phyloP scores from a whole-genome alignment of 805 yeast species.

The Starmerella apis region DNA sequence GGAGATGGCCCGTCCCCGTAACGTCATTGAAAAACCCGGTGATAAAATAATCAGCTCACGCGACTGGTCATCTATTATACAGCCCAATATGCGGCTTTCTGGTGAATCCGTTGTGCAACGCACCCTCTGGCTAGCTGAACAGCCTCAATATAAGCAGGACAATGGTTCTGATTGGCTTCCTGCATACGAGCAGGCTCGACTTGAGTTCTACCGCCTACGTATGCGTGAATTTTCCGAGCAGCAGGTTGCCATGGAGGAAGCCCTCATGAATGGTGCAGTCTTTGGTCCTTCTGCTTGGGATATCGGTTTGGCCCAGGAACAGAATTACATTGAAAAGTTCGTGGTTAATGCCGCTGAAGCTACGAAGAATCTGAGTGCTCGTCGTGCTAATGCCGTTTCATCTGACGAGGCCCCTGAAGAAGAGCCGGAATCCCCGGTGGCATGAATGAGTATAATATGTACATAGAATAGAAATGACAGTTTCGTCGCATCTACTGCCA shows the following conservation, averaged over 20 bases:
- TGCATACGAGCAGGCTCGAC: slow-evolving; percentile 78
- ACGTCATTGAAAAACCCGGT: slow-evolving; percentile 56
- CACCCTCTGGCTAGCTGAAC: slow-evolving; percentile 45
- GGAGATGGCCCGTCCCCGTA: slow-evolving; percentile 89
- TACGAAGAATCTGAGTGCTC: slow-evolving; percentile 36
- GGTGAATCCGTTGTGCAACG: slow-evolving; percentile 85
- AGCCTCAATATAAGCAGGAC: slow-evolving; percentile 25
- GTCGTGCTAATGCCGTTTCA: slow-evolving; percentile 23
- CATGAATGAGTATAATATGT: not conserved
- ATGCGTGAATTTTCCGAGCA: slow-evolving; percentile 71
- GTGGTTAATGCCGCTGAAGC: slow-evolving; percentile 54
- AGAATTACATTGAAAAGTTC: slow-evolving; percentile 62
- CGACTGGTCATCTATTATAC: slow-evolving; percentile 76
- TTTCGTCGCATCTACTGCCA: not conserved
- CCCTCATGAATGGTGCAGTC: slow-evolving; percentile 73
- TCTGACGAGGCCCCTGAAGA: slow-evolving; percentile 22
- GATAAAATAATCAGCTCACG: slow-evolving; percentile 1
- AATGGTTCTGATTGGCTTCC: slow-evolving; percentile 33
- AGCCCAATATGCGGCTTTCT: slow-evolving; percentile 61
- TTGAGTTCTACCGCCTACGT: slow-evolving; percentile 77
- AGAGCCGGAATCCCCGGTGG: not conserved
- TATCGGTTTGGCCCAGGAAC: slow-evolving; percentile 62
- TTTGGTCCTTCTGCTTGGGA: slow-evolving; percentile 54
- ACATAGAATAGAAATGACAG: not conserved
- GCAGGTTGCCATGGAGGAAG: slow-evolving; percentile 69